phyloP scores from a whole-genome alignment of 2,329 filamentous ascomycete genomes.

The Aspergillus oerlinghausenensis region DNA sequence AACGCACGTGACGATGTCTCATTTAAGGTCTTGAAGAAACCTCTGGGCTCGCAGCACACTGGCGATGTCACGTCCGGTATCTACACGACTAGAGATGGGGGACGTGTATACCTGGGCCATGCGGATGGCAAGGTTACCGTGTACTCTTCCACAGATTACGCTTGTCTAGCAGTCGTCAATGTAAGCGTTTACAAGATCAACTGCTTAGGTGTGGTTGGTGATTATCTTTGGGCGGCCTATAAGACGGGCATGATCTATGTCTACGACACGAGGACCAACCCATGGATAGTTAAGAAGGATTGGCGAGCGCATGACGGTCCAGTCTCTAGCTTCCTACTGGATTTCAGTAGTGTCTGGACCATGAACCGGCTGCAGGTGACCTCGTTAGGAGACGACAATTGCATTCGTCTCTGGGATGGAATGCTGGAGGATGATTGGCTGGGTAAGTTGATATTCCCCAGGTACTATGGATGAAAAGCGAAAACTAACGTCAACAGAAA shows the following conservation, averaged over 20 bases:
- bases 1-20: constrained; percentile 62
- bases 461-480: neutral
- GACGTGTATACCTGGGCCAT: constrained; percentile 84
- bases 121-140: constrained; percentile 90
- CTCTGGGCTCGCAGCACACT: constrained; percentile 65
- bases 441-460: constrained; percentile 41
- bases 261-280: constrained; percentile 76
- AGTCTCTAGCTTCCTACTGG: constrained; percentile 70
- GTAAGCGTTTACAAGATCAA: constrained; percentile 96
- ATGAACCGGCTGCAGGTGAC: constrained; percentile 79
- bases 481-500: constrained; percentile 49
- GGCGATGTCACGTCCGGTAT: constrained; percentile 87
- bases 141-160: constrained; percentile 74
- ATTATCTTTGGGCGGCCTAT: constrained; percentile 86
- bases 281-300: constrained; percentile 89
- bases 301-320: constrained; percentile 88
- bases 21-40: constrained; percentile 70
- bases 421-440: constrained; percentile 91
- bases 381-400: constrained; percentile 81
- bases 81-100: constrained; percentile 66
- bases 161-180: constrained; percentile 74
- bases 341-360: constrained; percentile 78
- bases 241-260: constrained; percentile 92
- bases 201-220: constrained; percentile 72
- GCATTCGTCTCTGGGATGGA: constrained; percentile 83